These are phyloP conservation scores for Yamadazyma diddensiae DNA, from an alignment of 1,139 yeast genomes.

Conservation along the genomic window DNA sequence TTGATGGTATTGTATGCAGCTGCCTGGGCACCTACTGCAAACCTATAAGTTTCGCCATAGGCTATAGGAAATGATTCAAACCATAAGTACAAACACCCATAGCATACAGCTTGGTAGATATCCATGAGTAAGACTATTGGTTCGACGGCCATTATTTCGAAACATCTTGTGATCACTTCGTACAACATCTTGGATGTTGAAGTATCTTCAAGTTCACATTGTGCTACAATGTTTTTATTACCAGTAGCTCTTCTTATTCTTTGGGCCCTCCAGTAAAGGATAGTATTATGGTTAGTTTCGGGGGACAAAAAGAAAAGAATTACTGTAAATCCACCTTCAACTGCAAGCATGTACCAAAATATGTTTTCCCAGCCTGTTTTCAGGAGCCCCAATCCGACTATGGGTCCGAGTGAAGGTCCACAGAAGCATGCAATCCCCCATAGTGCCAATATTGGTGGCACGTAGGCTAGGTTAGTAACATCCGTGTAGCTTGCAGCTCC, in stretches of 20 bases:
- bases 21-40: conserved; percentile 23
- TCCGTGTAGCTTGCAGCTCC: conserved; percentile 25
- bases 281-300: conserved; percentile 49
- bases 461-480: conserved; percentile 13
- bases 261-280: conserved; percentile 46
- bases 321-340: conserved; percentile 31
- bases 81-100: conserved; percentile 31
- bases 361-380: conserved; percentile 39
- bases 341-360: conserved; percentile 41
- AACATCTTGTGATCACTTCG: conserved; percentile 28
- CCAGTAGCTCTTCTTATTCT: conserved; percentile 48
- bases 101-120: conserved; percentile 29
- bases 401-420: conserved; percentile 35
- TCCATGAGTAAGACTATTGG: conserved; percentile 33
- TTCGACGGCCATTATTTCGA: conserved; percentile 28
- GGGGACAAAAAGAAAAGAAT: conserved; percentile 40
- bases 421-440: conserved; percentile 33
- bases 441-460: conserved; percentile 25
- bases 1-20: conserved; percentile 48
- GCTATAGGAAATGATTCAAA: conserved; percentile 36
- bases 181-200: conserved; percentile 20
- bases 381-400: conserved; percentile 27
- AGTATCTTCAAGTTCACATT: conserved; percentile 39
- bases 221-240: conserved; percentile 33
- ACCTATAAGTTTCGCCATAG: conserved; percentile 20